phyloP scores from a whole-genome alignment of 371 early-diverging fungal genomes.

The Catenaria anguillulae region DNA sequence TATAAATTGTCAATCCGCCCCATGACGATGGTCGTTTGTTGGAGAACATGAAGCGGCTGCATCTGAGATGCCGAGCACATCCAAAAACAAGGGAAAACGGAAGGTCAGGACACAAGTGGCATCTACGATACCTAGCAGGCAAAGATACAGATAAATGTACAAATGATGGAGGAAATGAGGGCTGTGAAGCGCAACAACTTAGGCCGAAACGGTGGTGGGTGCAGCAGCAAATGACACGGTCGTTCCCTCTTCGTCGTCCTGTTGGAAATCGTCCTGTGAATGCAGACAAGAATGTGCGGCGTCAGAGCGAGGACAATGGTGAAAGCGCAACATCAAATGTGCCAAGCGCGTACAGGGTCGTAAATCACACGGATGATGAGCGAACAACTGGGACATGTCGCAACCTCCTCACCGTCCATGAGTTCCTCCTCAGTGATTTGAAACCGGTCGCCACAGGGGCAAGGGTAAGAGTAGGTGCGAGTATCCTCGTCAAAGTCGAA shows the following conservation, averaged over 20 bases:
- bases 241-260: slow-evolving; percentile 25
- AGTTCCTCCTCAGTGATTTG: slow-evolving; percentile 80
- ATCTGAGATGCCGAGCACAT: too few species aligned
- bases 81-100: too few species aligned
- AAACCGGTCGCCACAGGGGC: slow-evolving; percentile 99
- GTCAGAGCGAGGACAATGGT: too few species aligned
- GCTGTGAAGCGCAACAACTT: too few species aligned
- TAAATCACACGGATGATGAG: slow-evolving; percentile 75
- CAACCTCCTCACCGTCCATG: slow-evolving; percentile 84
- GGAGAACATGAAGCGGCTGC: too few species aligned
- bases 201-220: neutral
- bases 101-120: too few species aligned
- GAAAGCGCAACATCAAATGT: too few species aligned
- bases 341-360: slow-evolving; percentile 29
- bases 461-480: slow-evolving; percentile 84
- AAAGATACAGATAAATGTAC: too few species aligned
- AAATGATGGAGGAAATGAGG: too few species aligned
- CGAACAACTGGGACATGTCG: slow-evolving; percentile 92
- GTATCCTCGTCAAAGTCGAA: slow-evolving; percentile 86
- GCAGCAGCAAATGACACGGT: slow-evolving; percentile 12
- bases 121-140: too few species aligned
- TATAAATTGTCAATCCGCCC: too few species aligned
- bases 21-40: too few species aligned
- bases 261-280: slow-evolving; percentile 31
- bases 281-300: neutral